A percentile compares a stretch with the other conserved stretches of the same genome.
Evolutionary conservation across 2,329 filamentous ascomycete genomes (phyloP).

Genomic region (Exophiala lecanii-corni): DNA sequence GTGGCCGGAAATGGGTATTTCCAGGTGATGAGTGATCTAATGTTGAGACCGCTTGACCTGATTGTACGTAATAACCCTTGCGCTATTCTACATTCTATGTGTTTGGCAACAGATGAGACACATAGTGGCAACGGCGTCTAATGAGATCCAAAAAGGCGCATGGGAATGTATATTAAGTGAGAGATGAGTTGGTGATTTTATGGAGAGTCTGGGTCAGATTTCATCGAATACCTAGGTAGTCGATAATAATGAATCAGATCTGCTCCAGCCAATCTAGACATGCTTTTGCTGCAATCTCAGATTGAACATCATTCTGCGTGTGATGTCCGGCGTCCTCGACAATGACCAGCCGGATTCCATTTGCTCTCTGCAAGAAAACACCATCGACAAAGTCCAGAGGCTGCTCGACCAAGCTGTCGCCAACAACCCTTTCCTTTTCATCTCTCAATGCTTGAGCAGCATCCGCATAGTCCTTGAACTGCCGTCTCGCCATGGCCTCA

Average conservation of each 20-base stretch:
- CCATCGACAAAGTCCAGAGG: background rate
- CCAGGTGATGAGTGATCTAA: constrained; percentile 17
- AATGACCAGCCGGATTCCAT: constrained; percentile 39
- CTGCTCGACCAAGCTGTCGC: background rate
- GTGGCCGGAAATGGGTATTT: constrained; percentile 8
- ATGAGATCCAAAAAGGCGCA: constrained; percentile 16
- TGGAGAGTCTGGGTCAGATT: too few species aligned
- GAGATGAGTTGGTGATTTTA: background rate
- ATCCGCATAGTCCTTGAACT: constrained; percentile 8
- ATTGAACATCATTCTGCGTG: constrained; percentile 49
- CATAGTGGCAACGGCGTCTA: constrained; percentile 8
- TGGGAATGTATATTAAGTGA: constrained; percentile 16
- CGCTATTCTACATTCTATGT: too few species aligned
- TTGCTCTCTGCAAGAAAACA: background rate
- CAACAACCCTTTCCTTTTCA: background rate
- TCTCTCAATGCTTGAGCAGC: background rate
- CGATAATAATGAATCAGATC: background rate
- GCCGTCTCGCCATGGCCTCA: constrained; percentile 1
- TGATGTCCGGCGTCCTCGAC: constrained; percentile 49
- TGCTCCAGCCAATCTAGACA: constrained; percentile 29
- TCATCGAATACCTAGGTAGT: too few species aligned
- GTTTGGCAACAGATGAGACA: background rate
- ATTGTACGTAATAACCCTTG: constrained; percentile 18
- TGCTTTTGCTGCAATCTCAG: constrained; percentile 45
- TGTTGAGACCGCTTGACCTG: constrained; percentile 11